Evolutionary conservation across 1,139 yeast genomes (phyloP).

Genomic region (Lodderomyces metapsilosis): DNA sequence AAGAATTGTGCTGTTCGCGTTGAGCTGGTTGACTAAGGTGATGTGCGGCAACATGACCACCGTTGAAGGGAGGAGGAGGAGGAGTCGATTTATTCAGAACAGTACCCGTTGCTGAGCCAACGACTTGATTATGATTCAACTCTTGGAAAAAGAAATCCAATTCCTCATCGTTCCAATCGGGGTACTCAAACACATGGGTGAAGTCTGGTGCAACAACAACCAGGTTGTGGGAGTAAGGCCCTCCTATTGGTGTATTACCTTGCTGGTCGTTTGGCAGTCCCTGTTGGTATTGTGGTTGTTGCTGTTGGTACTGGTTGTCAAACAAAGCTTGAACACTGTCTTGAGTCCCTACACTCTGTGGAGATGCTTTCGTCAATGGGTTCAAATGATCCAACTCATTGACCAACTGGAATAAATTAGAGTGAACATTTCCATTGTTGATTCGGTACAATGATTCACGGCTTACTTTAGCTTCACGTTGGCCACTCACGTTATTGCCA

Average conservation of each 20-base stretch:
- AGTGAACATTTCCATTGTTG: constrained; percentile 31
- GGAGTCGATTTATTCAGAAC: constrained; percentile 11
- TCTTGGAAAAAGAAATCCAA: constrained; percentile 46
- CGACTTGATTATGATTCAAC: constrained; percentile 20
- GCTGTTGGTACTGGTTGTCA: too few relatives aligned
- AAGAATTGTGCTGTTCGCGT: not conserved
- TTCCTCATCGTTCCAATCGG: constrained; percentile 22
- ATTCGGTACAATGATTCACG: constrained; percentile 19
- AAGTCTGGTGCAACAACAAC: not conserved
- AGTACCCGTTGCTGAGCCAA: constrained; percentile 9
- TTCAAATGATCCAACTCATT: constrained; percentile 12
- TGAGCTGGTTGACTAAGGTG: not conserved
- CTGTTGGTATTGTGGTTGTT: not conserved
- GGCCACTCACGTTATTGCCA: not conserved
- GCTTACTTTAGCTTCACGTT: constrained; percentile 6
- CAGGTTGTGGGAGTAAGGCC: not conserved
- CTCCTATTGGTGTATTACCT: not conserved
- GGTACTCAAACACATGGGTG: constrained; percentile 1
- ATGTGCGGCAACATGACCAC: not conserved
- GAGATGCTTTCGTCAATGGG: constrained; percentile 6
- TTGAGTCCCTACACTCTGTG: not conserved
- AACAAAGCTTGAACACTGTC: not conserved
- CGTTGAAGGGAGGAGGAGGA: not conserved
- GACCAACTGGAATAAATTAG: constrained; percentile 35
- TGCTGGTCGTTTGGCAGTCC: not conserved